These are phyloP conservation scores for Chara braunii DNA, from an alignment of 139 green algal species.

Conservation along the genomic window DNA sequence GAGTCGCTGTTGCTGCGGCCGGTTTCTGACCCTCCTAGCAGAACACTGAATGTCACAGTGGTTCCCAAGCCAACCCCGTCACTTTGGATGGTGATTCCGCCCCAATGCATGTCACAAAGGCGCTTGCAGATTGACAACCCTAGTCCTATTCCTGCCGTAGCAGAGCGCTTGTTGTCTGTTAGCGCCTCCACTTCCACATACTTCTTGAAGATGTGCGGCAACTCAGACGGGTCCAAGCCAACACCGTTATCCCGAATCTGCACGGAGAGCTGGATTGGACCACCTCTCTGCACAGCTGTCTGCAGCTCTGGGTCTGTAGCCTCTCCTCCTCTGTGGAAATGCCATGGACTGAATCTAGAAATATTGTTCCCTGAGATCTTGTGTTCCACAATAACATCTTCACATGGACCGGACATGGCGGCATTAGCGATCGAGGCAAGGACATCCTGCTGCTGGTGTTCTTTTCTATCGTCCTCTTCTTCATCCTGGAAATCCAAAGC, in stretches of 20 bases:
- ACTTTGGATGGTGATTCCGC: conserved; percentile 8
- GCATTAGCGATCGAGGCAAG: too few species aligned
- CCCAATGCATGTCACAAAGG: conserved; percentile 12
- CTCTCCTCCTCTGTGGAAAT: background rate
- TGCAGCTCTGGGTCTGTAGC: background rate
- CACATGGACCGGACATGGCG: too few species aligned
- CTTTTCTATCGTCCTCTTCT: too few species aligned
- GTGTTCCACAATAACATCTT: too few species aligned
- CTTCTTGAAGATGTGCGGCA: conserved; percentile 9
- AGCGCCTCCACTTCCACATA: conserved; percentile 6
- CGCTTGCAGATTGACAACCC: conserved; percentile 10
- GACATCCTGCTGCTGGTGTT: too few species aligned
- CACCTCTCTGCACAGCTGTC: background rate
- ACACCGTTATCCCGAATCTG: conserved; percentile 5
- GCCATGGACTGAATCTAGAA: background rate
- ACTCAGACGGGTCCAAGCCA: background rate
- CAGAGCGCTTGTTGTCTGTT: conserved; percentile 4
- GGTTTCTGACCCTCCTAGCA: background rate
- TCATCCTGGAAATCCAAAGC: too few species aligned
- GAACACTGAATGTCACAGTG: background rate
- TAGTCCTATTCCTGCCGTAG: conserved; percentile 4
- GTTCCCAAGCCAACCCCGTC: conserved; percentile 7
- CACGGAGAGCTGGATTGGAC: background rate
- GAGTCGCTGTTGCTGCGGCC: conserved; percentile 13
- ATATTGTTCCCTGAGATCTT: too few species aligned